Evolutionary conservation across 441 rosid genomes (phyloP).

Genomic region (Gossypium gossypioides): DNA sequence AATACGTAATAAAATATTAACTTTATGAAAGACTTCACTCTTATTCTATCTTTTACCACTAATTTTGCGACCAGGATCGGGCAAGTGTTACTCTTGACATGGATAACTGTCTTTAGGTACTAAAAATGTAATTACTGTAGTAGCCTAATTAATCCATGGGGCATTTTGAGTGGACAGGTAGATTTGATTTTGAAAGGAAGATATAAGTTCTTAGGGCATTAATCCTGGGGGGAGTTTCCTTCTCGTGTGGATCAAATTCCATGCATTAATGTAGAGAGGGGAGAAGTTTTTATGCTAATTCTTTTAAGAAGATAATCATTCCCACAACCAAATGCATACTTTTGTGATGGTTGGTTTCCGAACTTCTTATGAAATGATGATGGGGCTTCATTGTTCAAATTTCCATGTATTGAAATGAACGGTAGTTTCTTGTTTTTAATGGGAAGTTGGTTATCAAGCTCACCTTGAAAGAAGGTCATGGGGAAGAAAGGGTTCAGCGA

Average conservation of each 20-base stretch:
- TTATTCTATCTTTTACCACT: not conserved
- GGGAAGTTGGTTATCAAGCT: not conserved
- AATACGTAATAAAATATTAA: not conserved
- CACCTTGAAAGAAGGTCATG: constrained; percentile 1
- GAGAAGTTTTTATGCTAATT: not conserved
- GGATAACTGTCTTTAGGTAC: constrained; percentile 1
- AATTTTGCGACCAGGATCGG: not conserved
- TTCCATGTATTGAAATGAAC: not conserved
- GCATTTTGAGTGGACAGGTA: not conserved
- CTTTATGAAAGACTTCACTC: not conserved
- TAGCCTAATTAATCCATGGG: not conserved
- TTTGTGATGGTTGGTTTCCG: not conserved
- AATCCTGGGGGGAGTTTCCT: not conserved
- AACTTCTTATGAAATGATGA: not conserved
- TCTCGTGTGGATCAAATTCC: not conserved
- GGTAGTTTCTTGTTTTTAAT: not conserved
- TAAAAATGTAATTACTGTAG: not conserved
- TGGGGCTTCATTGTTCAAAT: not conserved
- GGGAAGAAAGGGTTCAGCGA: not conserved
- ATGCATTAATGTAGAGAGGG: not conserved
- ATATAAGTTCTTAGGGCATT: not conserved
- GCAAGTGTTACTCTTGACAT: not conserved
- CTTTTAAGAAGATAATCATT: not conserved
- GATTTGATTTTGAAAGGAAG: not conserved
- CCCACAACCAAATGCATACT: not conserved